Conservation (phyloP, 129 eudicot genomes). For the Calendula officinalis region DNA sequence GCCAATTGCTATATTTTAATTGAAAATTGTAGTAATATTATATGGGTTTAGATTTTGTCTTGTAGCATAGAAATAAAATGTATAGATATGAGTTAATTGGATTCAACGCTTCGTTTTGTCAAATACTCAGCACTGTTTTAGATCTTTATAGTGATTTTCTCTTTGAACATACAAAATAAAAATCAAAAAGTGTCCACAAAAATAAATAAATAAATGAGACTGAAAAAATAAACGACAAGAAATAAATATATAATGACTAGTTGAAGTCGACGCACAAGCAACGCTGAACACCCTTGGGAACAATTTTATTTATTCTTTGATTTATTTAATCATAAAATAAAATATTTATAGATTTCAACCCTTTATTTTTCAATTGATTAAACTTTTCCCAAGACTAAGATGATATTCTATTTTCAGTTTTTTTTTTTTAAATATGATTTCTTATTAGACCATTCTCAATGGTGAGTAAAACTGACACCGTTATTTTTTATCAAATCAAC, state of each 20-base stretch:
- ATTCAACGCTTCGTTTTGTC: too few species aligned
- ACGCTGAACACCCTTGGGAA: conserved; percentile 36
- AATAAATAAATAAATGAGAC: neutral
- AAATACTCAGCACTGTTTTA: too few species aligned
- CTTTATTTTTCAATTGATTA: neutral
- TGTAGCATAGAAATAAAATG: too few species aligned
- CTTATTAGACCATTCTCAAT: too few species aligned
- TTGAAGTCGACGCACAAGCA: conserved; percentile 31
- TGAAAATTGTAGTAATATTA: too few species aligned
- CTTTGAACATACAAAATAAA: neutral
- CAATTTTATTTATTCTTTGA: conserved; percentile 26
- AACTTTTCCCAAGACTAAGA: neutral
- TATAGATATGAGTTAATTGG: too few species aligned
- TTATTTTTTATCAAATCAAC: neutral
- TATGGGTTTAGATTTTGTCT: too few species aligned
- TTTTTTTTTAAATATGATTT: neutral
- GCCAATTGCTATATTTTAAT: too few species aligned
- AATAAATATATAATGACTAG: conserved; percentile 28
- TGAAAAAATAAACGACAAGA: conserved; percentile 24
- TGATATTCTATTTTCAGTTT: neutral
- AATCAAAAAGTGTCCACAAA: conserved; percentile 23
- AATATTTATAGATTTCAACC: conserved; percentile 2
- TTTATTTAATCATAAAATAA: conserved; percentile 17
- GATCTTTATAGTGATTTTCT: too few species aligned
- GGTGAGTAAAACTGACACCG: too few species aligned